These are phyloP conservation scores for Lithospermum erythrorhizon DNA, from an alignment of 257 asterid species.

Conservation along the genomic window DNA sequence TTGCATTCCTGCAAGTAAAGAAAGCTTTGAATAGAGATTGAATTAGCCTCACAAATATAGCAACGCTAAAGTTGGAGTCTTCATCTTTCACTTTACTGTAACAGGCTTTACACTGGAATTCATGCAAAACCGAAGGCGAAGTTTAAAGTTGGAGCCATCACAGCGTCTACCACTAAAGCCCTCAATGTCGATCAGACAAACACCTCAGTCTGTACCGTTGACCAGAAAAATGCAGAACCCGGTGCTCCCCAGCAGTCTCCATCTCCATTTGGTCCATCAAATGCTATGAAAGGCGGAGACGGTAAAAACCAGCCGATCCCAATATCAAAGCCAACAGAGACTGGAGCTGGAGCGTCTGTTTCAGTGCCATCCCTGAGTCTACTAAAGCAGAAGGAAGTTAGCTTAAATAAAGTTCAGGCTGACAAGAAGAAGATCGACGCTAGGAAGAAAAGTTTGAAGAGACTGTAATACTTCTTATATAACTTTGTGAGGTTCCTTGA, in stretches of 20 bases:
- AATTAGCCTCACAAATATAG: too few species aligned
- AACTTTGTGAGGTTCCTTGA: slow-evolving; percentile 2
- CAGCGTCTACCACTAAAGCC: slow-evolving; percentile 52
- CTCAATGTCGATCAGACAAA: slow-evolving; percentile 48
- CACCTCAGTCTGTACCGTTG: slow-evolving; percentile 37
- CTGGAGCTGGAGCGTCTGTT: slow-evolving; percentile 43
- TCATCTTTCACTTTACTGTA: neutral
- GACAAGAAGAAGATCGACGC: slow-evolving; percentile 93
- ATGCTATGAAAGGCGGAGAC: slow-evolving; percentile 37
- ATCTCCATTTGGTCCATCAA: slow-evolving; percentile 46
- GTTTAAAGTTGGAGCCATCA: slow-evolving; percentile 58
- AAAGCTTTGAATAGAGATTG: too few species aligned
- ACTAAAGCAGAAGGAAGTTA: slow-evolving; percentile 54
- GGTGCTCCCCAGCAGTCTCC: slow-evolving; percentile 37
- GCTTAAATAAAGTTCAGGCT: slow-evolving; percentile 39
- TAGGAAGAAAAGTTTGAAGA: slow-evolving; percentile 84
- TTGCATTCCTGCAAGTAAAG: too few species aligned
- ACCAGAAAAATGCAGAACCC: slow-evolving; percentile 37
- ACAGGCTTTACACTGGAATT: slow-evolving; percentile 74
- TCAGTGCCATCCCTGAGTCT: slow-evolving; percentile 17
- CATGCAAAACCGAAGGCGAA: slow-evolving; percentile 83
- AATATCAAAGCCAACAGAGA: slow-evolving; percentile 25
- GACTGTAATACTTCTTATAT: slow-evolving; percentile 36
- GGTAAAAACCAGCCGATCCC: slow-evolving; percentile 30
- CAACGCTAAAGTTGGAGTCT: too few species aligned